Evolutionary conservation across 139 green algal genomes (phyloP).

Genomic region (Coccomyxa sp.): DNA sequence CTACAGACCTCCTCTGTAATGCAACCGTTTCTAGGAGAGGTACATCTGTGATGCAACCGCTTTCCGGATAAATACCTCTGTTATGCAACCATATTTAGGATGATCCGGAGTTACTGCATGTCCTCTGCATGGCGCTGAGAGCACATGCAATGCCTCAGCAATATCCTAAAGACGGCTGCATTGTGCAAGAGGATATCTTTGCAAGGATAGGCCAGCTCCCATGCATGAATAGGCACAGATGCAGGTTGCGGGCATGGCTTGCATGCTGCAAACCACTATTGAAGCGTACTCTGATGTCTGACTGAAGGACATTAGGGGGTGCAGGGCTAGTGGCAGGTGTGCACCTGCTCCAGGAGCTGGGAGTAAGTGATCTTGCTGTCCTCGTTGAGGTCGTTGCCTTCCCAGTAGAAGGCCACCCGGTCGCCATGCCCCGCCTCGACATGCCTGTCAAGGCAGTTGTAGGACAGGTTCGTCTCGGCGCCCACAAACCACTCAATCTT

Average conservation of each 20-base stretch:
- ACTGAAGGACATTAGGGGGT: too few species aligned
- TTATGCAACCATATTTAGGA: too few species aligned
- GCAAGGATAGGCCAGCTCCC: too few species aligned
- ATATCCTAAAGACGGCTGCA: too few species aligned
- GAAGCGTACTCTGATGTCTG: too few species aligned
- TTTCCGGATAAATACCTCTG: too few species aligned
- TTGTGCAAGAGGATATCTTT: too few species aligned
- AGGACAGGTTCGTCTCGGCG: conserved; percentile 66
- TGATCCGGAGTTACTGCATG: too few species aligned
- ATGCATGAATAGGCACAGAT: not conserved
- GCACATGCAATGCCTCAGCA: too few species aligned
- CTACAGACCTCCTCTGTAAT: not conserved
- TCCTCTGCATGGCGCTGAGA: too few species aligned
- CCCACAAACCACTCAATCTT: conserved; percentile 66
- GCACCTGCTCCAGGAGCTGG: conserved; percentile 52
- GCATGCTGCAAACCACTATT: not conserved
- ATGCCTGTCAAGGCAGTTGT: conserved; percentile 74
- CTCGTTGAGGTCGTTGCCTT: conserved; percentile 64
- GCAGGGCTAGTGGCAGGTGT: not conserved
- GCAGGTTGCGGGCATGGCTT: not conserved
- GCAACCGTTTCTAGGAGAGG: too few species aligned
- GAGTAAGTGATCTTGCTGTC: conserved; percentile 48
- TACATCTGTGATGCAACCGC: too few species aligned
- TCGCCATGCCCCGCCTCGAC: conserved; percentile 54
- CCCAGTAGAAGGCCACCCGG: conserved; percentile 58